Conservation (phyloP, 2,329 filamentous ascomycete species). For the Coniella lustricola region DNA sequence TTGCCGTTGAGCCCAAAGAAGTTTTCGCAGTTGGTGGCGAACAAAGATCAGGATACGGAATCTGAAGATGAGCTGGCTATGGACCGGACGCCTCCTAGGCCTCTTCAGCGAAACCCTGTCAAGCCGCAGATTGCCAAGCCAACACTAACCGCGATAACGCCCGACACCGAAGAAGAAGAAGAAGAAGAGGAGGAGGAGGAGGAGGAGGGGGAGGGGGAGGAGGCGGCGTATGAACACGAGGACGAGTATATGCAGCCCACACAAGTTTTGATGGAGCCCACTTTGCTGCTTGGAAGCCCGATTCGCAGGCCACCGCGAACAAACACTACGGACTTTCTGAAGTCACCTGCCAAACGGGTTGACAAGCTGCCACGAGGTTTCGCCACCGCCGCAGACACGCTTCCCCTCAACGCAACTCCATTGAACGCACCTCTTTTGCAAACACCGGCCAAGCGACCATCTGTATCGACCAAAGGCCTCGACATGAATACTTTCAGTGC, state of each 20-base stretch:
- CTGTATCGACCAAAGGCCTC: constrained; percentile 36
- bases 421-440: constrained; percentile 36
- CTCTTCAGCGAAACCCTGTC: constrained; percentile 48
- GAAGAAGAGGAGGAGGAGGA: constrained; percentile 18
- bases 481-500: constrained; percentile 22
- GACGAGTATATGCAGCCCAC: constrained; percentile 7
- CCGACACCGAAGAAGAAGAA: constrained; percentile 24
- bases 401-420: constrained; percentile 25
- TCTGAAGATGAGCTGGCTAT: constrained; percentile 55
- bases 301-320: constrained; percentile 47
- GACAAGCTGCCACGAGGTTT: constrained; percentile 31
- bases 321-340: constrained; percentile 48
- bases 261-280: constrained; percentile 29
- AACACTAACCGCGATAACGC: constrained; percentile 25
- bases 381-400: constrained; percentile 17
- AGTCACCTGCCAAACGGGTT: constrained; percentile 47
- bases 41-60: constrained; percentile 31
- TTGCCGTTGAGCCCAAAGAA: constrained; percentile 59
- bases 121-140: constrained; percentile 36
- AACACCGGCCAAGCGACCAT: constrained; percentile 45
- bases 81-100: constrained; percentile 43
- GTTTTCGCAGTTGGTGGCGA: constrained; percentile 47
- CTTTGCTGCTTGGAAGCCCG: constrained; percentile 43
- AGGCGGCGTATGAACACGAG: background rate
- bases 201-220: background rate